phyloP scores from a whole-genome alignment of 306 rosid genomes.

The Prunus salicina region DNA sequence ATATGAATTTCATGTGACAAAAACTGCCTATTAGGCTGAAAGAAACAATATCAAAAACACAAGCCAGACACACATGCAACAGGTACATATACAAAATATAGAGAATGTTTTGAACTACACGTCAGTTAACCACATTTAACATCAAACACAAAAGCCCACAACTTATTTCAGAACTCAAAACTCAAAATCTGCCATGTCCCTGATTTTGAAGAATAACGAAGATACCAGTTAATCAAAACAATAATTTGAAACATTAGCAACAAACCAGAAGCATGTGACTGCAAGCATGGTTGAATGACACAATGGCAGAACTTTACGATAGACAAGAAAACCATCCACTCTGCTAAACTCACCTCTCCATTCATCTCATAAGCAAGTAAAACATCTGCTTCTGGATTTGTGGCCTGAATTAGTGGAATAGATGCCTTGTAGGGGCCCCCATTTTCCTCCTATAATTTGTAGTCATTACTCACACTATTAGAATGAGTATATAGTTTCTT shows the following conservation, averaged over 20 bases:
- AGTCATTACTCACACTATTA: not conserved
- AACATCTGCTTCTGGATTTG: constrained; percentile 91
- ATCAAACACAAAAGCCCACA: not conserved
- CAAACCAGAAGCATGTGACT: not conserved
- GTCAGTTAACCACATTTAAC: not conserved
- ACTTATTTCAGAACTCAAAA: not conserved
- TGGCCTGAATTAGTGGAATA: constrained; percentile 84
- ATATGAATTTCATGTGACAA: constrained; percentile 2
- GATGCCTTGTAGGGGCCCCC: constrained; percentile 99
- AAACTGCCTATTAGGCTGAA: not conserved
- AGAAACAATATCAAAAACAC: not conserved
- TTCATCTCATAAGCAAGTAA: constrained; percentile 98
- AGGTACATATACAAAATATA: not conserved
- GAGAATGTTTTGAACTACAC: not conserved
- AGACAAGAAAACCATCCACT: not conserved
- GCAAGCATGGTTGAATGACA: not conserved
- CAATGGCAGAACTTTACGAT: not conserved
- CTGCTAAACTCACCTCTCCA: constrained; percentile 64
- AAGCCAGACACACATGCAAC: not conserved
- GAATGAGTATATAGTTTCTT: not conserved
- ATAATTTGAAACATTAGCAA: not conserved
- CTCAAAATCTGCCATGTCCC: not conserved
- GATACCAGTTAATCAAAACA: not conserved
- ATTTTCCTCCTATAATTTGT: constrained; percentile 69
- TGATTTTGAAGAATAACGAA: not conserved